Conservation (phyloP, 2,329 filamentous ascomycete genomes). For the Biscogniauxia mediterranea region DNA sequence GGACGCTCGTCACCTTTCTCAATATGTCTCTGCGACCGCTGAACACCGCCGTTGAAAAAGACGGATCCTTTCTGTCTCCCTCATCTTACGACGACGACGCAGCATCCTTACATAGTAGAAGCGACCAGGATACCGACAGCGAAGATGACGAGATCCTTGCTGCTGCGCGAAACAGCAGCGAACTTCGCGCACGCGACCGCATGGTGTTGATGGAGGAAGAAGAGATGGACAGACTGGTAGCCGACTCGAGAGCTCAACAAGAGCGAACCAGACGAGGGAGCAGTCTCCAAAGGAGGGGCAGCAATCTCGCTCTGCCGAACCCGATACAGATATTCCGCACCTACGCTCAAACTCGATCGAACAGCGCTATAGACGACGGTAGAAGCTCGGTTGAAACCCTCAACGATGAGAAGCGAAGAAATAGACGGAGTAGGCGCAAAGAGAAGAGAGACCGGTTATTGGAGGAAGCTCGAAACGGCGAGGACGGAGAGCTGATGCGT, state of each 20-base stretch:
- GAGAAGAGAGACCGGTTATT: conserved; percentile 53
- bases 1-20: conserved; percentile 6
- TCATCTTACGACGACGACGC: conserved; percentile 67
- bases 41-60: conserved; percentile 29
- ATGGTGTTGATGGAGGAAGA: conserved; percentile 75
- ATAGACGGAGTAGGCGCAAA: conserved; percentile 48
- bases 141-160: conserved; percentile 70
- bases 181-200: conserved; percentile 68
- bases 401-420: conserved; percentile 48
- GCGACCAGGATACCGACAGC: conserved; percentile 73
- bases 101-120: conserved; percentile 62
- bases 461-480: conserved; percentile 56
- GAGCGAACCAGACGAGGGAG: conserved; percentile 45
- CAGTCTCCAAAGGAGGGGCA: conserved; percentile 40
- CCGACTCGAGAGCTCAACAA: conserved; percentile 46
- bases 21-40: conserved; percentile 31
- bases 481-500: conserved; percentile 78
- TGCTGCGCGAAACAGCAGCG: conserved; percentile 65
- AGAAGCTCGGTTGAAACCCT: conserved; percentile 49
- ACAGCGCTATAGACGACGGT: conserved; percentile 40
- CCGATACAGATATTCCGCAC: conserved; percentile 44
- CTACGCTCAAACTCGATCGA: conserved; percentile 34
- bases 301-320: conserved; percentile 50
- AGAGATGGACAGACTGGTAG: conserved; percentile 61
- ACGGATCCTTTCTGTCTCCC: conserved; percentile 58